phyloP scores from a whole-genome alignment of 2,329 filamentous ascomycete genomes.

The Arthroderma sp. region DNA sequence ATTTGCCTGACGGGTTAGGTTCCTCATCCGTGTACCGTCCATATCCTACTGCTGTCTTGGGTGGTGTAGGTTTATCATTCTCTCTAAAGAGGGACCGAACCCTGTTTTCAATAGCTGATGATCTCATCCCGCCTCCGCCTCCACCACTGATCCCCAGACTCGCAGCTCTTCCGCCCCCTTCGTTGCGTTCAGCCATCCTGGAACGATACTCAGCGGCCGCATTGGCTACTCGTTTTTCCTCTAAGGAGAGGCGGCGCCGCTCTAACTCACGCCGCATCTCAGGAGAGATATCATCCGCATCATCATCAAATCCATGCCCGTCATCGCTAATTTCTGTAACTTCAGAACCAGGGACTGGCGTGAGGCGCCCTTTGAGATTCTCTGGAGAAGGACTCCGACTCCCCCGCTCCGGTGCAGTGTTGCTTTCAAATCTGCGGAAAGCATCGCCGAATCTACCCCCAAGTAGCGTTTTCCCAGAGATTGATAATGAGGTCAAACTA shows the following conservation, averaged over 20 bases:
- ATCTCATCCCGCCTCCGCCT: constrained; percentile 45
- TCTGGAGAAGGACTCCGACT: constrained; percentile 35
- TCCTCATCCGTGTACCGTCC: constrained; percentile 61
- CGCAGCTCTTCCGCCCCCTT: constrained; percentile 30
- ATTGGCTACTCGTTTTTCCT: constrained; percentile 78
- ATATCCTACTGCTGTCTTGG: constrained; percentile 74
- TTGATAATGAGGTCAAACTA: constrained; percentile 55
- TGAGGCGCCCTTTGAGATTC: constrained; percentile 36
- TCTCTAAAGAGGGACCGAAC: constrained; percentile 78
- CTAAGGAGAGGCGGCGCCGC: constrained; percentile 63
- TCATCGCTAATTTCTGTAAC: constrained; percentile 56
- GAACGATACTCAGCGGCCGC: constrained; percentile 80
- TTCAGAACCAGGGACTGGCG: constrained; percentile 65
- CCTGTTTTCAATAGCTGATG: constrained; percentile 79
- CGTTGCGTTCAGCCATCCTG: constrained; percentile 52
- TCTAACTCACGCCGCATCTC: constrained; percentile 87
- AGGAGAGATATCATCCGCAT: constrained; percentile 61
- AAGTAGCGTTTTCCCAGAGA: constrained; percentile 68
- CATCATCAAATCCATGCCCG: constrained; percentile 47
- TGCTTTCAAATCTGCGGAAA: constrained; percentile 75
- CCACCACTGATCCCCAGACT: constrained; percentile 21
- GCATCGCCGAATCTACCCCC: constrained; percentile 84
- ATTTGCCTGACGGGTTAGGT: constrained; percentile 28
- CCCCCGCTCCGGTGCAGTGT: constrained; percentile 21
- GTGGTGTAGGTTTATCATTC: constrained; percentile 47